These are phyloP conservation scores for Trichoderma guizhouense DNA, from an alignment of 2,329 filamentous ascomycete genomes.

Conservation along the genomic window DNA sequence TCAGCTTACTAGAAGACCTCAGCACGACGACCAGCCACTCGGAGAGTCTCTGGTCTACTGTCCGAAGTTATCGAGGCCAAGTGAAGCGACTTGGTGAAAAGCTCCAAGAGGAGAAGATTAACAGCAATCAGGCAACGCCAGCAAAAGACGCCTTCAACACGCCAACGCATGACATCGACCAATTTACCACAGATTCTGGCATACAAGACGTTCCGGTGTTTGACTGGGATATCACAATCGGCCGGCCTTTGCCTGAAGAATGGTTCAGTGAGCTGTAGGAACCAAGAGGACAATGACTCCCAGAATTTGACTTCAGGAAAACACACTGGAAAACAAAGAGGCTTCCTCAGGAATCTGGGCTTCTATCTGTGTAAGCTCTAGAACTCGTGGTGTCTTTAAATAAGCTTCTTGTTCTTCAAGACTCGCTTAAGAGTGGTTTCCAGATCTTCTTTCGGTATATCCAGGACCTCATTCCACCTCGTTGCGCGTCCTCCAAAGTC, in stretches of 20 bases:
- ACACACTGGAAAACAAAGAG: too few species aligned
- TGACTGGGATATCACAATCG: neutral
- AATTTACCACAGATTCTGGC: neutral
- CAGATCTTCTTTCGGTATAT: too few species aligned
- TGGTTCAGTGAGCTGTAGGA: neutral
- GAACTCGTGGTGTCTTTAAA: too few species aligned
- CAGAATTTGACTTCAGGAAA: too few species aligned
- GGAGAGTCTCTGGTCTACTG: neutral
- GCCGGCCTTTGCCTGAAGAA: neutral
- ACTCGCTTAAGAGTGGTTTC: too few species aligned
- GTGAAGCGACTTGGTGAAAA: neutral
- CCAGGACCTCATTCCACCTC: too few species aligned
- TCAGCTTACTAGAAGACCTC: neutral
- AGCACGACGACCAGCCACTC: neutral
- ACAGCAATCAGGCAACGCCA: neutral
- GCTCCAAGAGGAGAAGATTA: neutral
- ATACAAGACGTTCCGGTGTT: neutral
- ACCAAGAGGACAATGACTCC: neutral
- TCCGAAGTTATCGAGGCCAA: neutral
- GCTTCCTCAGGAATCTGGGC: too few species aligned
- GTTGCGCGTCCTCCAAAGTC: too few species aligned
- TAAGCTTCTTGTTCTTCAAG: too few species aligned
- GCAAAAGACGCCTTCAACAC: neutral
- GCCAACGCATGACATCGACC: neutral
- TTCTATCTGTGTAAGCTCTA: too few species aligned